Evolutionary conservation across 2,329 filamentous ascomycete genomes (phyloP), one percentile per base, ranked within the genome.

Genomic region (Cladophialophora carrionii): DNA sequence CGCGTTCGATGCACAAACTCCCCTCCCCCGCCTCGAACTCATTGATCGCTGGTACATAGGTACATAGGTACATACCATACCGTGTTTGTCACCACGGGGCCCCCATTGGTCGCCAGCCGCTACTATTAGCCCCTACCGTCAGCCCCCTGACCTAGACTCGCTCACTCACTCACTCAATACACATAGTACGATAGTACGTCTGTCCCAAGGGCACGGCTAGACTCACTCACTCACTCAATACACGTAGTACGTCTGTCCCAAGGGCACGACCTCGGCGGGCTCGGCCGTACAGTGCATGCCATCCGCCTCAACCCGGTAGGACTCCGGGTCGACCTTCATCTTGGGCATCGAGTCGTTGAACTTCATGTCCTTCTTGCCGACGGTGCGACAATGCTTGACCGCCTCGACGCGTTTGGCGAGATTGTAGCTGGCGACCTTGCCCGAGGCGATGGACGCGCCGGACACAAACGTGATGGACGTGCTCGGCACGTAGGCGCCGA

Each of bases 301-400:
- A 78, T 96, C 92, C 1, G 93, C 93, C 79, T 94, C 88, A 29
- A 97, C 93, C 17, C 82, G 80, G 80, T 97, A 98, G 73, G 85
- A 88, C 83, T 98, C 94, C 4, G 94, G 90, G 76, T 98, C 93
- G 66, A 98, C 93, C 72, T 82, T 87, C 91, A 98, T 97, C 79
- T 84, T 87, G 14, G 94, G 94, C 86, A 87, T 92, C 61, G 79
- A 78, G 73, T 92, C 87, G 76, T 97, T 97, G 77, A 87, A 93
- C 74, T 91, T 92, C 92, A 97, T 96, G 77, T 97, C 90, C 72
- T 79, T 83, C 83, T 97, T 97, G 51, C 88, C 83, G 52, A 96
- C 84, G 34, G 77, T 84, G 65, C 93, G 83, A 76, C 92, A 96
- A 62, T 85, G 85, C 74, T 84, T 88, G 56, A 97, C 92, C 3